phyloP scores from a whole-genome alignment of 2,329 filamentous ascomycete species.

The Emydomyces testavorans region DNA sequence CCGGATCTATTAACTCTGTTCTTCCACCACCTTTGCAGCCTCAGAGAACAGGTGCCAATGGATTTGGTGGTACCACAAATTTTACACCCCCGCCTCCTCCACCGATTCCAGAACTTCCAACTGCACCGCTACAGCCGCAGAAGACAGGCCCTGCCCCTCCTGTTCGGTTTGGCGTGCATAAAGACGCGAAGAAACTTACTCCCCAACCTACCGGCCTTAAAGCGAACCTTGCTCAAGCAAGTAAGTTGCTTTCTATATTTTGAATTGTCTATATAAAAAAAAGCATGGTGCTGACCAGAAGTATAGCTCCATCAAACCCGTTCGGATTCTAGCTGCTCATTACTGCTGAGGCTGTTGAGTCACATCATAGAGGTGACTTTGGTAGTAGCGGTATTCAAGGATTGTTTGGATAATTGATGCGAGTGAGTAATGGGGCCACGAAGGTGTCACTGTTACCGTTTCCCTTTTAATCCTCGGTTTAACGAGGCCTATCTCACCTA shows the following conservation, averaged over 20 bases:
- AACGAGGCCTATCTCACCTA: background rate
- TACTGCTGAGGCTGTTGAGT: background rate
- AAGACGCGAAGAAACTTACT: conserved; percentile 61
- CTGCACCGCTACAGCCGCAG: conserved; percentile 58
- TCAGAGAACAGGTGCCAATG: conserved; percentile 41
- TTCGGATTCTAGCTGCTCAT: conserved; percentile 49
- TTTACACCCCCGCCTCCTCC: conserved; percentile 45
- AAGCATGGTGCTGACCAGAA: conserved; percentile 10
- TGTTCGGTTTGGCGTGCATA: conserved; percentile 73
- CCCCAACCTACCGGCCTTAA: conserved; percentile 79
- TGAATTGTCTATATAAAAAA: conserved; percentile 15
- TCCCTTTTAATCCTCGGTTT: background rate
- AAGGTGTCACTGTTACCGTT: background rate
- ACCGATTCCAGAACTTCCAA: conserved; percentile 47
- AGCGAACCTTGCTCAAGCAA: conserved; percentile 87
- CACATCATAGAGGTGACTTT: background rate
- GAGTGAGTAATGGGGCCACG: background rate
- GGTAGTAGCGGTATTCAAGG: background rate
- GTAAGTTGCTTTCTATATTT: conserved; percentile 51
- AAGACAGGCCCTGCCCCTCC: conserved; percentile 77
- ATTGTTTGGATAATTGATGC: background rate
- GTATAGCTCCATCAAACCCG: conserved; percentile 54
- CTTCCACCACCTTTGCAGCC: conserved; percentile 33
- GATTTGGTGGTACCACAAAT: conserved; percentile 34
- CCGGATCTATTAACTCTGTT: conserved; percentile 36